Base-by-base conservation (phyloP, 768 basidiomycete species). In the Collybia mongolica region DNA sequence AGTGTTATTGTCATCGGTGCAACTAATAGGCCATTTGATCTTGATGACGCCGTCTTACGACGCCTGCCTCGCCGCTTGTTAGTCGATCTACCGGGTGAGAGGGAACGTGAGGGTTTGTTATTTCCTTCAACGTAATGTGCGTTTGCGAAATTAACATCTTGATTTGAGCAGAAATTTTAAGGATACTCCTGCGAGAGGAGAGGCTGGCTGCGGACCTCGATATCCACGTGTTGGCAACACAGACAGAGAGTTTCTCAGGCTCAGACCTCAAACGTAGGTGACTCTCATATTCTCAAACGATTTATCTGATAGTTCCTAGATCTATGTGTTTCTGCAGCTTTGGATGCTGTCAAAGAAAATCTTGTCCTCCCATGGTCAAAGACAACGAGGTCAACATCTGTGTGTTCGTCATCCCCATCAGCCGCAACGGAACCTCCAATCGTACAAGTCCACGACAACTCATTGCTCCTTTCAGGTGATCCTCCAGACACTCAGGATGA, bases 1-100 rank as follows among this genome's bases (percentile, higher is more conserved):
- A 83, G 82, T 54, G 83, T 97, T 49, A 86, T 96, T 49, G 86
- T 98, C 43, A 93, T 98, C 45, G 94, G 95, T 36, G 94, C 94
- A 1, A 97, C 95, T 2, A 98, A 98, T 65, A 70, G 94, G 55
- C 91, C 91, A 0, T 93, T 92, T 59, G 91, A 93, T 61, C 71
- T 93, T 26, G 91, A 93, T 61, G 94, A 97, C 66, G 94, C 95
- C 14, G 90, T 98, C 7, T 73, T 98, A 18, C 82, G 94, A 45
- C 84, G 94, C 20, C 69, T 98, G 36, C 94, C 94, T 11, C 83
- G 94, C 26, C 79, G 95, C 39, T 63, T 98, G 47, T 72, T 97
- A 46, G 85, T 98, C 22, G 94, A 98, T 67, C 73, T 98, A 43
- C 94, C 94, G 0, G 91, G 90, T 3, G 83, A 85, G 60, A 85